Base-by-base conservation (phyloP, 495 filamentous ascomycete species). In the Trichoderma parareesei region DNA sequence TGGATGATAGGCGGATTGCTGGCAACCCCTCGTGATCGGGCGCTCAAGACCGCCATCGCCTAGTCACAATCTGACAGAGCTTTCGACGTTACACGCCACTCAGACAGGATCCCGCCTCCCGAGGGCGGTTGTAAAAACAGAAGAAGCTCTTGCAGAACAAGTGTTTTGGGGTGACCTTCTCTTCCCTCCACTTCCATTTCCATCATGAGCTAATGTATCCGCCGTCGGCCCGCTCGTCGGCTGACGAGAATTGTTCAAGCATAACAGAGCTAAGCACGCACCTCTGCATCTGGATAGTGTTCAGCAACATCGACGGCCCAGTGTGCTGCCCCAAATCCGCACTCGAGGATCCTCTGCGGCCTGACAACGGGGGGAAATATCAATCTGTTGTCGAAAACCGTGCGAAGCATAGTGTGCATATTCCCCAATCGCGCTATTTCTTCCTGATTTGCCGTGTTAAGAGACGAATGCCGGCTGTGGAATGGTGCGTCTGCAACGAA, bases 391-490 rank as follows among this genome's bases (percentile, higher is more conserved):
- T 93, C 88, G 72, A 95, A 95, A 65, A 92, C 76, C 67, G 79
- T 80, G 66, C 84, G 84, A 67, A 96, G 82, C 14, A 97, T 78
- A 38, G 75, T 75, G 71, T 96, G 85, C 72, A 92, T 85, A 37
- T 81, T 76, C 48, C 88, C 81, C 42, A 94, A 81, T 60, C 91
- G 84, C 57, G 93, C 85, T 66, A 87, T 84, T 77, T 97, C 93
- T 69, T 88, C 87, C 93, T 98, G 67, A 69, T 63, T 61, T 7
- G 42, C 35, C 8, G n/a, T 20, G 38, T 40, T 42, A 41, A 38
- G 60, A 11, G n/a, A 27, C 18, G 7, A 0, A 20, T 2, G 66
- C 67, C 60, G 63, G 67, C 44, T 48, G 65, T 61, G 40, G 40
- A 41, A 48, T 61, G 55, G 67, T 64, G 61, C 40, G 53, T 61